Base-by-base conservation (phyloP, 2,329 filamentous ascomycete species). In the Aspergillus clavatus region DNA sequence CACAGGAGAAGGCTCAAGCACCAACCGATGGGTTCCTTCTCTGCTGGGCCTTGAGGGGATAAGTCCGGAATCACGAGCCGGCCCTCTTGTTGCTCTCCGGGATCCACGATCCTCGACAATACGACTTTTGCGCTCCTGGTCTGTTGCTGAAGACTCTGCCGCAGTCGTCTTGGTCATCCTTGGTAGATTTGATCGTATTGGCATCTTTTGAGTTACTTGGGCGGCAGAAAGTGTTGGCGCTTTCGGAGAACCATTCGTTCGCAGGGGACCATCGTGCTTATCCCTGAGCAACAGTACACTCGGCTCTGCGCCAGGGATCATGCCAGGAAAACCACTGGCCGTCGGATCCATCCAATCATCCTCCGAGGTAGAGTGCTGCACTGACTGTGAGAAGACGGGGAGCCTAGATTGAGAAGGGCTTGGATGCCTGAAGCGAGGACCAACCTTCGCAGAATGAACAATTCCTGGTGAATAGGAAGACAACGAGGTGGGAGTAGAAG, bases 41-140 rank as follows among this genome's bases (percentile, higher is more conserved):
- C 85, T 76, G 56, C 83, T 88, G 1, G 85, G 85, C 40, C 85
- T 73, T 26, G 70, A 63, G 24, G 84, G 83, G 27, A 76, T 75
- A 12, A 62, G 64, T 8, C 66, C 59, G 27, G 48, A 35, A 26
- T 28, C 48, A 26, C 65, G 69, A 11, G 49, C 43, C 5, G 45
- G 12, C 66, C 58, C 23, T 33, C 35, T 38, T 12, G 7, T n/a
- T 27, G 14, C 22, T 51, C 40, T 55, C 12, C 22, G 23, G 22
- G 26, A 26, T 16, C 31, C 16, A 10, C 5, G 10, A 6, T 21
- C 31, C 18, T 11, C n/a, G 5, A 16, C 18, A 8, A 14, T 23
- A 12, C 27, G 12, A 12, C 31, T 28, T 45, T 23, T 11, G 31
- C 12, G 31, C 16, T 35, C 31, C 16, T 35, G 8, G 5, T 6